These are phyloP conservation scores for Picea engelmannii DNA, from an alignment of 83 land plant species.

Conservation along the genomic window DNA sequence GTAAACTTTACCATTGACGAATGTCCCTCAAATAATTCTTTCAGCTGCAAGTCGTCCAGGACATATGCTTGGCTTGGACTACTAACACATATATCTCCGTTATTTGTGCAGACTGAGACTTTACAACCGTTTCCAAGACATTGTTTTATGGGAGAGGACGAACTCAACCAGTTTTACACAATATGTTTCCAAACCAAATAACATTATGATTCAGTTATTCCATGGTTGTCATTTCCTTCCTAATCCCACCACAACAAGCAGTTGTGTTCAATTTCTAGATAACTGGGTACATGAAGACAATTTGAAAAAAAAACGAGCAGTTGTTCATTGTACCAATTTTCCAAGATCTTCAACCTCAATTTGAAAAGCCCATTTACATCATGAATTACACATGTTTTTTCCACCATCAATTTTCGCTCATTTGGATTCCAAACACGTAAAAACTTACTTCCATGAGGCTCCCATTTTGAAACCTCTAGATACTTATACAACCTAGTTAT, in stretches of 20 bases:
- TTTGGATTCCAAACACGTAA: slow-evolving; percentile 12
- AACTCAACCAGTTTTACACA: neutral
- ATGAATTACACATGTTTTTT: neutral
- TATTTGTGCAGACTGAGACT: too few species aligned
- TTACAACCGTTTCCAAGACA: too few species aligned
- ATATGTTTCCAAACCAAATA: slow-evolving; percentile 30
- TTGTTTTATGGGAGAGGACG: too few species aligned
- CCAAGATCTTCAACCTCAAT: neutral
- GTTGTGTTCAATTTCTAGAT: slow-evolving; percentile 32
- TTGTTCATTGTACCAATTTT: slow-evolving; percentile 24
- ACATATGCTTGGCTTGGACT: too few species aligned
- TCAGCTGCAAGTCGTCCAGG: too few species aligned
- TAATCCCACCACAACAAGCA: slow-evolving; percentile 5
- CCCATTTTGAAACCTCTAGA: too few species aligned
- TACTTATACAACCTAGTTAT: too few species aligned
- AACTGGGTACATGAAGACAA: slow-evolving; percentile 22
- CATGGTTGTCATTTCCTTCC: slow-evolving; percentile 11
- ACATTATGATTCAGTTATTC: slow-evolving; percentile 16
- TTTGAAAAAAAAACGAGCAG: slow-evolving; percentile 33
- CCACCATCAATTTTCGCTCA: neutral
- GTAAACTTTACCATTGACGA: too few species aligned
- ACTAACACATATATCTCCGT: too few species aligned
- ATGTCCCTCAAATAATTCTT: too few species aligned
- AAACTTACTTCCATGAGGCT: too few species aligned
- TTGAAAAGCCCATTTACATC: slow-evolving; percentile 32